Percentiles rank a stretch among this genome's conserved stretches.
phyloP scores from a whole-genome alignment of 164 flowering plant genomes.

The Stephania yunnanensis region DNA sequence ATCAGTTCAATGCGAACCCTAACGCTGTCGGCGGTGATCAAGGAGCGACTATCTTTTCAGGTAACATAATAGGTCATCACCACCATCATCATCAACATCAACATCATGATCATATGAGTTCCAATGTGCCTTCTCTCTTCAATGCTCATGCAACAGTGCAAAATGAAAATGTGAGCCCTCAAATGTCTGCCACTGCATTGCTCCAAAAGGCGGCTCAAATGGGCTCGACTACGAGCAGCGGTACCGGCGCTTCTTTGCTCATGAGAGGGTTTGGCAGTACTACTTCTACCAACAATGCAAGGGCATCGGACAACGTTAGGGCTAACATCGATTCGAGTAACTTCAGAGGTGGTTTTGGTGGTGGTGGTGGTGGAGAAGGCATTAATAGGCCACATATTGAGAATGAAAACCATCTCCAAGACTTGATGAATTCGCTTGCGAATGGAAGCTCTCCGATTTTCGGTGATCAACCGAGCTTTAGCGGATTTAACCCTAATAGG shows the following conservation, averaged over 20 bases:
- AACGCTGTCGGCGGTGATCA: conserved; percentile 16
- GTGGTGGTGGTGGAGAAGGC: conserved; percentile 14
- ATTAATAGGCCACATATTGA: conserved; percentile 28
- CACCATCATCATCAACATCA: conserved; percentile 13
- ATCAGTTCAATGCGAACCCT: conserved; percentile 29
- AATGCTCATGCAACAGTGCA: conserved; percentile 20
- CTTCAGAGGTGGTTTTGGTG: conserved; percentile 22
- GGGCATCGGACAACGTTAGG: conserved; percentile 17
- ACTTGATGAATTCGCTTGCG: conserved; percentile 53
- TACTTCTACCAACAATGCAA: conserved; percentile 23
- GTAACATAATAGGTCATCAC: conserved; percentile 31
- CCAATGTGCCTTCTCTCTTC: conserved; percentile 33
- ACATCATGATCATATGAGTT: conserved; percentile 11
- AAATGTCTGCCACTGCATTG: conserved; percentile 84
- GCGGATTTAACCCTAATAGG: conserved; percentile 22
- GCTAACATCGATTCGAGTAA: conserved; percentile 16
- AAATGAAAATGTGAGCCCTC: conserved; percentile 30
- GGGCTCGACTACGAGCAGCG: conserved; percentile 59
- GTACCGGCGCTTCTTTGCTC: conserved; percentile 27
- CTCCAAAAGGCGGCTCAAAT: conserved; percentile 80
- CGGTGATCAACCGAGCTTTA: conserved; percentile 23
- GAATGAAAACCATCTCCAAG: conserved; percentile 43
- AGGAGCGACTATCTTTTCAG: conserved; percentile 34
- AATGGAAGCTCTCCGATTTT: conserved; percentile 30
- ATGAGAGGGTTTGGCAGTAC: conserved; percentile 36